Base-by-base conservation (phyloP, 2,329 filamentous ascomycete species). In the Neopestalotiopsis clavispora region DNA sequence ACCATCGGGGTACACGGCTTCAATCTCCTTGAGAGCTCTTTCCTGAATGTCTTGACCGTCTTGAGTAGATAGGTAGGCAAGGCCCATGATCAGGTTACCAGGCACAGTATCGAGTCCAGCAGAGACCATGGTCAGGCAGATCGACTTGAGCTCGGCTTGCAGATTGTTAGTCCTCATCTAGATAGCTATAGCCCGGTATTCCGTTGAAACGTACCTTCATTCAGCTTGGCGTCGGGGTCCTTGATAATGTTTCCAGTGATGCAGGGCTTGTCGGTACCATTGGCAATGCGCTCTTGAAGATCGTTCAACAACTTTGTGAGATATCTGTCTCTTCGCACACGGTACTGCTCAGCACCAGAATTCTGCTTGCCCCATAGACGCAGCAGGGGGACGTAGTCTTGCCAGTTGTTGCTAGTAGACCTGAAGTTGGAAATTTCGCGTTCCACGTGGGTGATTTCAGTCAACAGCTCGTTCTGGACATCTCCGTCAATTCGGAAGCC, bases 171-270 rank as follows among this genome's bases (percentile, higher is more conserved):
- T 38, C 6, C 3, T 58, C 57, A 20, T 23, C 17, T 6, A 38
- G 2, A 10, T 20, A 28, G 23, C 23, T 28, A 28, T 28, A 28
- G 23, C 23, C 23, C 4, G 23, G 23, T 17, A 40, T 34, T 4
- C 3, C 34, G 28, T n/a, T 38, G 4, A 30, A 9, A 42, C 56
- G 9, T 61, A 60, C 57, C 88, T 52, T 84, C 83, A 78, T 87
- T 90, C 17, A 92, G 79, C 70, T 87, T 89, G 0, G 89, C 86
- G 49, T 91, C 89, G 72, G 88, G 85, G 71, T 91, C 89, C 61
- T 86, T 79, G 69, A 91, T 90, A 40, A 91, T 85, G 70, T 91
- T 92, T 4, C 88, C 89, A 70, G 91, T 89, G 58, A 92, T 92
- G 74, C 90, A 92, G 0, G 89, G 88, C 72, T 86, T 85, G 74